Percentiles rank a stretch among this genome's conserved stretches.
phyloP scores from a whole-genome alignment of 2,329 filamentous ascomycete species.

The Claviceps sp. region DNA sequence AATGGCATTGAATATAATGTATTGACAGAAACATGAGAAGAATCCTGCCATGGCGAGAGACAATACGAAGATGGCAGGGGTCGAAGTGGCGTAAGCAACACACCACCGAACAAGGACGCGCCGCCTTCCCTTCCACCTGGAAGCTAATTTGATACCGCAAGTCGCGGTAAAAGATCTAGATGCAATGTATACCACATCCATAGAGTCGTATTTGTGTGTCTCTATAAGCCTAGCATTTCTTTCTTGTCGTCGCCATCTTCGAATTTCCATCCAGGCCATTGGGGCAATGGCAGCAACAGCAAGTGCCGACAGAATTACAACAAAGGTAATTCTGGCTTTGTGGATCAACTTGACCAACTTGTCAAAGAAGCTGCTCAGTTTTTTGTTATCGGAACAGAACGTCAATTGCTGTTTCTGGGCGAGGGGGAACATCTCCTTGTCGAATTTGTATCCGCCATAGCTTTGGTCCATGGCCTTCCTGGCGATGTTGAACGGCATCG shows the following conservation, averaged over 20 bases:
- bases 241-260: constrained; percentile 61
- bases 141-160: constrained; percentile 56
- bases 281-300: constrained; percentile 63
- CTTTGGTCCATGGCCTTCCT: constrained; percentile 58
- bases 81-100: constrained; percentile 74
- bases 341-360: constrained; percentile 52
- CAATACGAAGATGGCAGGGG: constrained; percentile 74
- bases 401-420: constrained; percentile 69
- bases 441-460: constrained; percentile 63
- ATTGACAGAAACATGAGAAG: constrained; percentile 72
- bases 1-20: constrained; percentile 58
- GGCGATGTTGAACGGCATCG: constrained; percentile 69
- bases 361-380: constrained; percentile 73
- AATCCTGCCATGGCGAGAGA: constrained; percentile 71
- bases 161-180: constrained; percentile 66
- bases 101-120: constrained; percentile 71
- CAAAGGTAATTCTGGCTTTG: constrained; percentile 59
- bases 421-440: constrained; percentile 65
- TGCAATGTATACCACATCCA: constrained; percentile 81
- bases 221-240: constrained; percentile 53
- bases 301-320: constrained; percentile 57
- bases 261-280: constrained; percentile 71
- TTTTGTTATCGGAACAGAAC: constrained; percentile 80
- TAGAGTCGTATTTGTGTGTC: constrained; percentile 55
- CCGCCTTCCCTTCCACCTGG: constrained; percentile 48